Percentiles rank a stretch among this genome's conserved stretches.
These are phyloP conservation scores for Haplographium delicatum DNA, from an alignment of 495 filamentous ascomycete genomes.

Conservation along the genomic window DNA sequence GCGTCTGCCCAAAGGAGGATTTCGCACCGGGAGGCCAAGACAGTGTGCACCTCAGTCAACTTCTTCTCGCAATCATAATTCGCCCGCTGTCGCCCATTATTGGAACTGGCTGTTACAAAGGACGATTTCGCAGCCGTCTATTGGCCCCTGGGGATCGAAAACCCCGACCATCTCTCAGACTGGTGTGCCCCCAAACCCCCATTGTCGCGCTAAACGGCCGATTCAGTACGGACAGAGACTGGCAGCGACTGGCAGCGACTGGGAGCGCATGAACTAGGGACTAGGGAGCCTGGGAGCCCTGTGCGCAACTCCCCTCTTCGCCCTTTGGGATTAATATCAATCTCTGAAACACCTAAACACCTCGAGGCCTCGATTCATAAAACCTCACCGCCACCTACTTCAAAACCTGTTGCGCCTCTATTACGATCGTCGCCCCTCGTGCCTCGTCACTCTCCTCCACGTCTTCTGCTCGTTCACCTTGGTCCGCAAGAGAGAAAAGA, in stretches of 20 bases:
- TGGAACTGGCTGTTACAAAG: slow-evolving; percentile 10
- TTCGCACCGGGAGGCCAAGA: too few species aligned
- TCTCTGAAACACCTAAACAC: slow-evolving; percentile 24
- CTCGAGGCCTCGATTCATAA: slow-evolving; percentile 21
- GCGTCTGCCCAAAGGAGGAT: too few species aligned
- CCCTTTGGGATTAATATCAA: slow-evolving; percentile 17
- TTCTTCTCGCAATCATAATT: too few species aligned
- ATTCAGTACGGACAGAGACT: too few species aligned
- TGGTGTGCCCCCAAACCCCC: slow-evolving; percentile 6
- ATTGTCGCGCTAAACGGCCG: slow-evolving; percentile 11
- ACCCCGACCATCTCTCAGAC: background rate
- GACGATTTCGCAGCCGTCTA: background rate
- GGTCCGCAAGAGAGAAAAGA: background rate
- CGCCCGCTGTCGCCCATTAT: too few species aligned
- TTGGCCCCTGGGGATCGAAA: slow-evolving; percentile 1
- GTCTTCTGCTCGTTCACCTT: background rate
- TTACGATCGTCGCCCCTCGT: slow-evolving; percentile 5
- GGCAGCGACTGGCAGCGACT: too few species aligned
- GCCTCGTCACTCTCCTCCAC: slow-evolving; percentile 18
- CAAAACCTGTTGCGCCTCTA: slow-evolving; percentile 10
- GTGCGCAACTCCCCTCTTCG: slow-evolving; percentile 13
- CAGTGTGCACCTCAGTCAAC: too few species aligned
- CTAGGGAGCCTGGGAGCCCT: background rate
- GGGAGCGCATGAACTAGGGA: slow-evolving; percentile 1
- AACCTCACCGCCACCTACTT: slow-evolving; percentile 23